Evolutionary conservation across 2,329 filamentous ascomycete genomes (phyloP).

Genomic region (Ophiostoma angusticollis): DNA sequence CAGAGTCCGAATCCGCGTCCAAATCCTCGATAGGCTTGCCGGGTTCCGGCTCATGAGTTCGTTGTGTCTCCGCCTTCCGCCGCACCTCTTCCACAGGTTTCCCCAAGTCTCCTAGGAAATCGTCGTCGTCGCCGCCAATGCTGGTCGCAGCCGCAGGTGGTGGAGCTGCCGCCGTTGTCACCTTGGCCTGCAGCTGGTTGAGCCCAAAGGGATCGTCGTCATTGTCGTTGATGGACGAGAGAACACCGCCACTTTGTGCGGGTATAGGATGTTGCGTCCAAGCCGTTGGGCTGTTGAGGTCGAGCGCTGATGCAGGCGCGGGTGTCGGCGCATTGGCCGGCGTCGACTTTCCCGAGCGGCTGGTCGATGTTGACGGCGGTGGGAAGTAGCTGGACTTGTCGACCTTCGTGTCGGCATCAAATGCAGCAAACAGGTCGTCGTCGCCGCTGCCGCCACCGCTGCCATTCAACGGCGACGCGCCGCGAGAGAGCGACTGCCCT

Average conservation of each 20-base stretch:
- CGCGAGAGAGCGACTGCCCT: conserved; percentile 12
- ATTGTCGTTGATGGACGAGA: conserved; percentile 30
- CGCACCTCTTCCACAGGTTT: conserved; percentile 53
- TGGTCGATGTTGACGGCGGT: conserved; percentile 31
- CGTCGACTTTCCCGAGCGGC: conserved; percentile 29
- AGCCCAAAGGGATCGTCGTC: conserved; percentile 88
- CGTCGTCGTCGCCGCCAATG: conserved; percentile 40
- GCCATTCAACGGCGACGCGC: conserved; percentile 16
- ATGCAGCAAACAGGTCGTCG: conserved; percentile 54
- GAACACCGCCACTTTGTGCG: conserved; percentile 13
- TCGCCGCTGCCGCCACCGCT: conserved; percentile 28
- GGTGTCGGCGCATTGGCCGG: conserved; percentile 28
- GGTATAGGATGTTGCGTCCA: conserved; percentile 30
- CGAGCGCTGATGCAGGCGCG: no score
- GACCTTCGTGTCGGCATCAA: conserved; percentile 52
- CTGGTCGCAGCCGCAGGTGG: conserved; percentile 17
- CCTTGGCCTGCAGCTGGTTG: conserved; percentile 42
- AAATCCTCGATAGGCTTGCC: conserved; percentile 44
- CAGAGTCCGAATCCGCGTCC: conserved; percentile 31
- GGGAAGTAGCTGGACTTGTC: conserved; percentile 55
- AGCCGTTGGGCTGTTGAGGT: conserved; percentile 40
- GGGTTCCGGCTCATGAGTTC: conserved; percentile 28
- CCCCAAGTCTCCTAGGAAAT: conserved; percentile 51
- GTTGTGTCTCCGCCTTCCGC: conserved; percentile 27
- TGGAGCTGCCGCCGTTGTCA: conserved; percentile 12